Base-by-base conservation (phyloP, 2,329 filamentous ascomycete genomes). In the Cladosporium sphaerospermum region DNA sequence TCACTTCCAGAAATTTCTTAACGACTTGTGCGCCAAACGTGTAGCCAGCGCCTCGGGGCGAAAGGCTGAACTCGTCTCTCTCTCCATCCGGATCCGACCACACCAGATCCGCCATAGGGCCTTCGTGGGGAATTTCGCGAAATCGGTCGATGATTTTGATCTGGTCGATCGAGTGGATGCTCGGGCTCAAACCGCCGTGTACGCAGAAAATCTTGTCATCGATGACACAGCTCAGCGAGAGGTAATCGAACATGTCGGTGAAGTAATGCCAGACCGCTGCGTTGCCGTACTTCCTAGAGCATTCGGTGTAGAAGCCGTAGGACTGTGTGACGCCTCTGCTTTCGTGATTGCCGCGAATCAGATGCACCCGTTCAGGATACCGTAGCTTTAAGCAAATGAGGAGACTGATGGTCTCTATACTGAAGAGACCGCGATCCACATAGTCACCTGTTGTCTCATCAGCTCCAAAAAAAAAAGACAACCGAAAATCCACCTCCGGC, bases 71-170 rank as follows among this genome's bases (percentile, higher is more conserved):
- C 70, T 99, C 93, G 72, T 99, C 93, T 54, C 91, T 82, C 63
- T 99, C 93, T n/a, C 89, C 86, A 68, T 99, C 93, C 0, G 93
- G 93, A 69, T 99, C 93, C 16, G 90, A 96, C 93, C 93, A 99
- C 32, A 99, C 93, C 4, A 99, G 77, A 70, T 99, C 93, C n/a
- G 93, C 93, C 93, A 99, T 99, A 33, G 93, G 93, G 0, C 93
- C 93, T 73, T 99, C 93, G 73, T 99, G 93, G 4, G 93, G 93
- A 56, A 99, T 99, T 69, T 99, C 93, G 61, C 93, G 85, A 77
- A 97, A 99, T 43, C 93, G 89, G 73, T 99, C 93, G 69, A 99
- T 97, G 70, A 99, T 95, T 72, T 99, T 97, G 74, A 99, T 97
- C 73, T 99, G 93, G 70, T 99, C 93, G 68, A 99, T 96, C 42